A percentile compares a stretch with the other conserved stretches of the same genome.
phyloP scores from a whole-genome alignment of 371 early-diverging fungal genomes.

The Mucor circinelloides region DNA sequence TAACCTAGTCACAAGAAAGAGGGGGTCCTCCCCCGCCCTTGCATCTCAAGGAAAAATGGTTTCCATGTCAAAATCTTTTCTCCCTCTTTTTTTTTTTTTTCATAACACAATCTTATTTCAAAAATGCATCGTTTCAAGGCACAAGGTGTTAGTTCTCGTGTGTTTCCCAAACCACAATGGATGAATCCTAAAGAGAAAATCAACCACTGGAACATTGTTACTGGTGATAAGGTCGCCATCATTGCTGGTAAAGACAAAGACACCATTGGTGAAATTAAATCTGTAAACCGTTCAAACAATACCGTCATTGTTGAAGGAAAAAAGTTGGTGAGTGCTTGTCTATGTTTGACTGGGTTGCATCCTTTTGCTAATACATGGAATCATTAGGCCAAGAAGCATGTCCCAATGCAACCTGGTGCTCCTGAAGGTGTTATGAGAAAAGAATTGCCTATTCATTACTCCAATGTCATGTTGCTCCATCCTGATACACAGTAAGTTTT shows the following conservation, averaged over 20 bases:
- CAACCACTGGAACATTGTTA: constrained; percentile 49
- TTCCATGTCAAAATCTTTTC: constrained; percentile 3
- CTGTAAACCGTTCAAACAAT: constrained; percentile 43
- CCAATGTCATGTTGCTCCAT: constrained; percentile 54
- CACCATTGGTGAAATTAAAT: constrained; percentile 52
- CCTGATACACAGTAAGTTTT: constrained; percentile 54
- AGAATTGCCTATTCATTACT: constrained; percentile 52
- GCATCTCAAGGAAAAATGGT: constrained; percentile 1
- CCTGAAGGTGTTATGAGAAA: constrained; percentile 53
- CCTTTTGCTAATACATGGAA: neutral
- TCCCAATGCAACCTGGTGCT: constrained; percentile 48
- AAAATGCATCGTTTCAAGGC: constrained; percentile 36
- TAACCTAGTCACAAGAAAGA: neutral
- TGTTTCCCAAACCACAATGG: constrained; percentile 36
- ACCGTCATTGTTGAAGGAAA: constrained; percentile 53
- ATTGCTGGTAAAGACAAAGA: constrained; percentile 58
- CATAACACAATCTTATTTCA: neutral
- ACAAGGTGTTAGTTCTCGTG: constrained; percentile 39
- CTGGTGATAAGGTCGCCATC: constrained; percentile 55
- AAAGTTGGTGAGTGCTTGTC: constrained; percentile 36
- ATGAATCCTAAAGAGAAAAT: constrained; percentile 48
- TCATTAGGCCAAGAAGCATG: constrained; percentile 50
- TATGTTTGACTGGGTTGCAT: neutral
- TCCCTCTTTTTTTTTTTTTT: neutral
- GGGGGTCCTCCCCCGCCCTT: constrained; percentile 15